Evolutionary conservation across 129 eudicot genomes (phyloP), one percentile per base, ranked within the genome.

Genomic region (Flaveria sonorensis): DNA sequence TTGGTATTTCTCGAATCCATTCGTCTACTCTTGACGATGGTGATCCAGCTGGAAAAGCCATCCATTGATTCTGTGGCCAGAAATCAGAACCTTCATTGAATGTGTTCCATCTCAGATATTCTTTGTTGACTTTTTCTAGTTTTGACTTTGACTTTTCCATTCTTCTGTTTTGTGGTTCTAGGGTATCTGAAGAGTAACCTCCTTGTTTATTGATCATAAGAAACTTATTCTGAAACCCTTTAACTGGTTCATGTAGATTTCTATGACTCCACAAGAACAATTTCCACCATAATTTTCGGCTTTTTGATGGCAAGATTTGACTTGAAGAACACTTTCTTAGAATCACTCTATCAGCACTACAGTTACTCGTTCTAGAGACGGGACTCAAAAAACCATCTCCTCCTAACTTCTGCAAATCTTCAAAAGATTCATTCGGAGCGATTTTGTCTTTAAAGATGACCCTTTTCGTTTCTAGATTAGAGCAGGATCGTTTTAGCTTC

Each of bases 181-280:
- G 70, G 15, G 94, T 91, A 72, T 92, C 97, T 0, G 96, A 92
- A 40, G 92, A 89, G 82, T 93, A 93, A 72, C 98, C 95, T 4
- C 96, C 96, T 67, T 84, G 92, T 85, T 83, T 91, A 74, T 86
- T 88, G 11, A 79, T 67, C 5, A 20, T n/a, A 6, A 83, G 51
- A 55, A 71, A 74, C 48, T 61, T 81, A 16, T 43, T 61, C n/a
- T 47, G 84, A 72, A 74, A 42, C 74, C 51, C 83, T 48, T 78
- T 79, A 51, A 71, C 70, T 19, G 88, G 76, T 43, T 77, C 81
- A 15, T 86, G 96, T 45, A 93, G 70, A 70, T 86, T 92, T 60
- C 96, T 85, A 71, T 90, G 98, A 79, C 96, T 93, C 98, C 98
- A 93, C 3, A 93, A 82, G 74, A 93, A 90, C 81, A 93, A 51